Evolutionary conservation across 768 basidiomycete genomes (phyloP), one percentile per base, ranked within the genome.

Genomic region (Boletus rufocinnamomeus): DNA sequence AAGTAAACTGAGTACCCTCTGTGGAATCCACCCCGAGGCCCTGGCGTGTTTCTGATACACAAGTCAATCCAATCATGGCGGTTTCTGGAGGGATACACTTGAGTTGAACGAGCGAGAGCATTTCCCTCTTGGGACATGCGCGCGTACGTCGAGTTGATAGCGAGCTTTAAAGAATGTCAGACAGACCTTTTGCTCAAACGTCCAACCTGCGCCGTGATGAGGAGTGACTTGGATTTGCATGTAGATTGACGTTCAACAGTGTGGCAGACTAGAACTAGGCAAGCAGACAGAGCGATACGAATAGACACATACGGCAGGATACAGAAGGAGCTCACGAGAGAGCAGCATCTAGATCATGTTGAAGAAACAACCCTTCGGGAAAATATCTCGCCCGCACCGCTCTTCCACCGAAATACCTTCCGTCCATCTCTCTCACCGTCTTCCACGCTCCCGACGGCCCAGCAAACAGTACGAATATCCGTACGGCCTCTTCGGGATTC

Each of bases 361-460:
- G 77, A 19, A 66, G 63, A 66, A 88, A 92, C 45, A 73, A 68
- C 27, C 57, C 57, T 68, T 94, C 91, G 0, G 88, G 77, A 68
- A 87, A 95, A 69, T 95, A 95, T 65, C 88, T 79, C 43, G 93
- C 93, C 45, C 88, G 79, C 32, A 96, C 91, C 17, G 82, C 81
- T 62, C 88, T 80, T 11, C 96, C 96, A 14, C 91, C 95, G 68
- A 98, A 98, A 70, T 84, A 96, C 30, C 95, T 81, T 23, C 94
- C 96, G 66, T 98, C 93, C 52, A 98, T 80, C 71, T 96, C 94
- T 49, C 93, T 84, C 3, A 95, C 92, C 0, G 93, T 95, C 74
- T 93, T 93, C 95, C 95, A 98, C 7, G 95, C 96, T 13, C 93
- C 96, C 0, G 83, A 95, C 6, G 92, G 91, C 1, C 95, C 96